Base-by-base conservation (phyloP, 2,329 filamentous ascomycete species). In the Helminthosporium solani region DNA sequence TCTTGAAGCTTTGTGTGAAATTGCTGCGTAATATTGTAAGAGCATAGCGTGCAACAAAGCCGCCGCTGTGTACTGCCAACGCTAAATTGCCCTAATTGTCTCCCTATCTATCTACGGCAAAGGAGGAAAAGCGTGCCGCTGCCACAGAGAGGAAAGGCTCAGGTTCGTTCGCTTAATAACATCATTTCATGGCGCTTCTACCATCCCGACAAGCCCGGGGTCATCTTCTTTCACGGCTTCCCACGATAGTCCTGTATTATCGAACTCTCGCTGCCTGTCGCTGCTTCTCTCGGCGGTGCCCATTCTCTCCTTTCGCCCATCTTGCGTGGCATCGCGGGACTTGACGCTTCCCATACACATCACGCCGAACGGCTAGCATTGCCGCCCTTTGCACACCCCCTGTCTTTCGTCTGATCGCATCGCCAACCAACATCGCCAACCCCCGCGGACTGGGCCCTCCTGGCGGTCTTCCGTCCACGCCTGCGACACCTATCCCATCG, bases 341-440 rank as follows among this genome's bases (percentile, higher is more conserved):
- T 9, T 25, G 23, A 25, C 23, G 9, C 23, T 25, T 25, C 23
- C n/a, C n/a, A n/a, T n/a, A n/a, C n/a, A n/a, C n/a, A n/a, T n/a
- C n/a, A n/a, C n/a, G 23, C 9, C 23, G 6, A 5, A 25, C 23
- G 9, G 6, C 23, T 25, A 25, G 23, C 23, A 20, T 21, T 36
- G 33, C n/a, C 33, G 33, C n/a, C 34, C 12, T 3, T n/a, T 28
- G 25, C 23, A 15, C 33, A 19, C 11, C 41, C 25, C 33, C 7
- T 14, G 14, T 42, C 36, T 7, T 12, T 12, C 25, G 12, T 27
- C 25, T 7, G 7, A 27, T 27, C 25, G 25, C 25, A 27, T 36
- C 27, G 21, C 21, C 39, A 18, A 33, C n/a, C n/a, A n/a, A n/a
- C n/a, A n/a, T n/a, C 39, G 33, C 44, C 44, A 39, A 47, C 40